Evolutionary conservation across 2,329 filamentous ascomycete genomes (phyloP).

Genomic region (Diaporthe sp.): DNA sequence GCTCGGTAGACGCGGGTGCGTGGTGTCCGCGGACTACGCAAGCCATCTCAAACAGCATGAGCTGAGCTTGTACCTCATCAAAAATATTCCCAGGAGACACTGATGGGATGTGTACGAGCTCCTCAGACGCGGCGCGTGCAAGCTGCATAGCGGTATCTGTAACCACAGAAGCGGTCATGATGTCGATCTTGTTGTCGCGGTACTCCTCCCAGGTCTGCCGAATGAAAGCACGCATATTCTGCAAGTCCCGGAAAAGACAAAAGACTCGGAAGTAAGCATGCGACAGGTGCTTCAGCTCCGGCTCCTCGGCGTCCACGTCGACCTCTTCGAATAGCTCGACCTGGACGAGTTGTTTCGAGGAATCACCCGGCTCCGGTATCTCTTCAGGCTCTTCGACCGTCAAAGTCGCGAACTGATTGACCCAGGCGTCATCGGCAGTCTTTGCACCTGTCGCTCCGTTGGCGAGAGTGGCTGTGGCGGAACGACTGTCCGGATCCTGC

Average conservation of each 20-base stretch:
- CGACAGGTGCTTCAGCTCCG: not conserved
- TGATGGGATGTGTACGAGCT: not conserved
- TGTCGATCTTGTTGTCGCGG: not conserved
- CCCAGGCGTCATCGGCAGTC: not conserved
- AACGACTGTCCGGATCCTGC: no score
- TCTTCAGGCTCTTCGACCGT: not conserved
- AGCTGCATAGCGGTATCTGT: not conserved
- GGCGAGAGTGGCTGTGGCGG: not conserved
- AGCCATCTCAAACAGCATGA: not conserved
- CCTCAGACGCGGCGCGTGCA: not conserved
- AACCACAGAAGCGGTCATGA: not conserved
- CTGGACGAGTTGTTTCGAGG: not conserved
- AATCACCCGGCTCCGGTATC: not conserved
- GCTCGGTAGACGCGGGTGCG: not conserved
- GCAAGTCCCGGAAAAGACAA: not conserved
- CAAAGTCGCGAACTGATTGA: not conserved
- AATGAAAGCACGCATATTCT: not conserved
- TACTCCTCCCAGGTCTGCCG: conserved; percentile 5
- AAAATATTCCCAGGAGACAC: not conserved
- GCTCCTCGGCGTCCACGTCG: not conserved
- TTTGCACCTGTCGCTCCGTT: not conserved
- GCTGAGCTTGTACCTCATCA: not conserved
- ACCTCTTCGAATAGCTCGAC: not conserved
- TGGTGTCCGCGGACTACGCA: not conserved
- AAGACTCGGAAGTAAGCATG: not conserved